phyloP scores from a whole-genome alignment of 257 asterid genomes.

The Paulownia fortunei region DNA sequence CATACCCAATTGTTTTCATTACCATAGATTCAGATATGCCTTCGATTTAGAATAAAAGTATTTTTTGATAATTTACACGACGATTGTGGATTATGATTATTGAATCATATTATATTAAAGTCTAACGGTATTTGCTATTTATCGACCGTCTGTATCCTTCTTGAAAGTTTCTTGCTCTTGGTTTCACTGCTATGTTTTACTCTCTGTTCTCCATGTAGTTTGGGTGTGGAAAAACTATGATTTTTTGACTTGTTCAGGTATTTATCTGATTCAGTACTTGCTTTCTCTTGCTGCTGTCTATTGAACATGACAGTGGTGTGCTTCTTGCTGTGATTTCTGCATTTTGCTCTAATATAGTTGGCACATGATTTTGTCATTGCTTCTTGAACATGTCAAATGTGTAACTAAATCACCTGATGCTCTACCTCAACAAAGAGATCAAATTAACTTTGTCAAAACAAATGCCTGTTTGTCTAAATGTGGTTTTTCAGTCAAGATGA shows the following conservation, averaged over 20 bases:
- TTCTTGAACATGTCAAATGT: background rate
- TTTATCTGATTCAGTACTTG: slow-evolving; percentile 5
- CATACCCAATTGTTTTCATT: too few relatives aligned
- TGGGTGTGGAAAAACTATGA: slow-evolving; percentile 18
- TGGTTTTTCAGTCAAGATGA: background rate
- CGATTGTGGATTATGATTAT: too few relatives aligned
- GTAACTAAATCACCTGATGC: background rate
- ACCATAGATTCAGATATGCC: too few relatives aligned
- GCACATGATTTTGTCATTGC: slow-evolving; percentile 19
- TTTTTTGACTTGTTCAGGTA: slow-evolving; percentile 34
- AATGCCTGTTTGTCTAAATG: background rate
- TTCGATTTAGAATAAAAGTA: too few relatives aligned
- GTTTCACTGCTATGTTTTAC: slow-evolving; percentile 4
- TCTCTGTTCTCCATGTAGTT: slow-evolving; percentile 4
- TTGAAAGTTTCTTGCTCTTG: slow-evolving; percentile 6
- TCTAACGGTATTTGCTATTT: too few relatives aligned
- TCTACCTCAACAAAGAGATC: background rate
- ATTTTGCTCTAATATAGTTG: background rate
- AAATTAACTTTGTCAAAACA: background rate
- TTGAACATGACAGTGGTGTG: background rate
- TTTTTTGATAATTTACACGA: too few relatives aligned
- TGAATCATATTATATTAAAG: too few relatives aligned
- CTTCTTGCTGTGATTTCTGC: background rate
- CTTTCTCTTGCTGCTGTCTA: slow-evolving; percentile 6
- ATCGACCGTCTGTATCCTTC: slow-evolving; percentile 92